A percentile compares a stretch with the other conserved stretches of the same genome.
phyloP scores from a whole-genome alignment of 2,329 filamentous ascomycete species.

The Ceratocystis albifundus region DNA sequence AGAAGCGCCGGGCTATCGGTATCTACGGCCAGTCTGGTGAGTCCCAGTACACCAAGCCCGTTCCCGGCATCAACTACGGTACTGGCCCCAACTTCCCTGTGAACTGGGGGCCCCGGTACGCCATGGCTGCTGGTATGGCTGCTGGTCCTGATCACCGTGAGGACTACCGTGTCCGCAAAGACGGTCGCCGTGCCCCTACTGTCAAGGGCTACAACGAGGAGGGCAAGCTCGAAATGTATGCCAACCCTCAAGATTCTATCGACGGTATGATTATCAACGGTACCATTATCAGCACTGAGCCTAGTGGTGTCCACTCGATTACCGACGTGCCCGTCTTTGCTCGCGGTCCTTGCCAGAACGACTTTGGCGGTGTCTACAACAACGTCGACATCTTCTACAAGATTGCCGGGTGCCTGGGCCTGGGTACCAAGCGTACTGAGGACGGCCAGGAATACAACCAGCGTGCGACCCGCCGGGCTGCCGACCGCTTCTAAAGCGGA shows the following conservation, averaged over 20 bases:
- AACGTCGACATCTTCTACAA: conserved; percentile 66
- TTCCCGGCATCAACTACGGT: conserved; percentile 52
- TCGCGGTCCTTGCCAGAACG: conserved; percentile 64
- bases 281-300: conserved; percentile 51
- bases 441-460: conserved; percentile 10
- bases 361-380: conserved; percentile 59
- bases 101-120: conserved; percentile 78
- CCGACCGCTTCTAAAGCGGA: conserved; percentile 21
- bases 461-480: conserved; percentile 16
- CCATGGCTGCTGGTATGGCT: conserved; percentile 59
- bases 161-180: conserved; percentile 59
- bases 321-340: conserved; percentile 72
- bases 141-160: conserved; percentile 66
- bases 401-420: conserved; percentile 56
- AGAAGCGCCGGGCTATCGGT: conserved; percentile 65
- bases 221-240: conserved; percentile 38
- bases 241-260: conserved; percentile 53
- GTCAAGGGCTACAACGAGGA: conserved; percentile 40
- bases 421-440: conserved; percentile 29
- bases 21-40: conserved; percentile 61
- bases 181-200: conserved; percentile 52
- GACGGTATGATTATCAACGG: conserved; percentile 65
- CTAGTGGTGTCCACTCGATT: conserved; percentile 62
- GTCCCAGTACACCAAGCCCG: conserved; percentile 57
- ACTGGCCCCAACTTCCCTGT: conserved; percentile 66